A percentile compares a stretch with the other conserved stretches of the same genome.
phyloP scores from a whole-genome alignment of 2,329 filamentous ascomycete genomes.

The Neonectria magnoliae region DNA sequence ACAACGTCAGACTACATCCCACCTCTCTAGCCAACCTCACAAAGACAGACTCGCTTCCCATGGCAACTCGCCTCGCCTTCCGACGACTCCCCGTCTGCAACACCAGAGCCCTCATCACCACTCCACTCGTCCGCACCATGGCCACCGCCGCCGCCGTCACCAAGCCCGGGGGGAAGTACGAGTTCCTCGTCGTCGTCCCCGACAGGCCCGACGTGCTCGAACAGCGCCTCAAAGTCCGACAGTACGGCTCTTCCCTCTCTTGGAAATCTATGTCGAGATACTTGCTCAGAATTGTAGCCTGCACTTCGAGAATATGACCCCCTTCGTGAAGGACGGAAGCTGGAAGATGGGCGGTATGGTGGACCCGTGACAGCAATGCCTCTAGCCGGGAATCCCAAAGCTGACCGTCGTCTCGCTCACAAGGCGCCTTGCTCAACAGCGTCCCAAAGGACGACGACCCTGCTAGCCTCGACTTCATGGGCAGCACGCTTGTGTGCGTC shows the following conservation, averaged over 20 bases:
- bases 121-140: slow-evolving; percentile 41
- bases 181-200: slow-evolving; percentile 76
- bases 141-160: slow-evolving; percentile 35
- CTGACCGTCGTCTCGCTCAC: background rate
- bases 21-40: background rate
- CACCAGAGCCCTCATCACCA: slow-evolving; percentile 1
- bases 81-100: slow-evolving; percentile 22
- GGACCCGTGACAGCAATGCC: background rate
- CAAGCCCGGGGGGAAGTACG: slow-evolving; percentile 53
- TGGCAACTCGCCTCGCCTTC: slow-evolving; percentile 16
- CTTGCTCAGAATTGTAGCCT: slow-evolving; percentile 35
- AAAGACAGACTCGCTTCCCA: background rate
- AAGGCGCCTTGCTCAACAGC: slow-evolving; percentile 74
- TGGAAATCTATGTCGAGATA: background rate
- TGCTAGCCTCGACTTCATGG: slow-evolving; percentile 73
- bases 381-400: too few relatives aligned
- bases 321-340: slow-evolving; percentile 62
- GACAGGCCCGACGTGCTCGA: slow-evolving; percentile 69
- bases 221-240: slow-evolving; percentile 70
- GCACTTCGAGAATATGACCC: slow-evolving; percentile 68
- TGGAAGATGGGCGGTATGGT: slow-evolving; percentile 72
- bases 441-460: slow-evolving; percentile 70
- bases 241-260: slow-evolving; percentile 52
- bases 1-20: background rate
- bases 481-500: slow-evolving; percentile 74